phyloP scores from a whole-genome alignment of 257 asterid species.

The Solanum bukasovii region DNA sequence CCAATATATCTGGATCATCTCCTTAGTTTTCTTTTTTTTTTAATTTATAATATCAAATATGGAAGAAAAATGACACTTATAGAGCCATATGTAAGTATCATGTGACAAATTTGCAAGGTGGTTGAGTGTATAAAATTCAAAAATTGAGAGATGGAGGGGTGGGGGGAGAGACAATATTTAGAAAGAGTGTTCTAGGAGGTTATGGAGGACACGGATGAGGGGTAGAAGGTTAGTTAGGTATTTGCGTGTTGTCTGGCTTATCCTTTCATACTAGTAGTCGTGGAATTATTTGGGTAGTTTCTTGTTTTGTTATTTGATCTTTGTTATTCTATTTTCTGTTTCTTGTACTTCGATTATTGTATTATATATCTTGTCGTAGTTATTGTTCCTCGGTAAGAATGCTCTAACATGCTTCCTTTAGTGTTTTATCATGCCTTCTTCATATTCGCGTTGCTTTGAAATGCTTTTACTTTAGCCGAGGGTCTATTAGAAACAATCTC shows the following conservation, averaged over 20 bases:
- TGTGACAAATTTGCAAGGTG: neutral
- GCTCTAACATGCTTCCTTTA: neutral
- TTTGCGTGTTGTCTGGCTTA: neutral
- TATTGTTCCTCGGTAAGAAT: neutral
- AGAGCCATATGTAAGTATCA: neutral
- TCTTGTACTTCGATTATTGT: neutral
- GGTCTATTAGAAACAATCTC: neutral
- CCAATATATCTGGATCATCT: neutral
- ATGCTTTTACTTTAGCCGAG: neutral
- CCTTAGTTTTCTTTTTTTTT: neutral
- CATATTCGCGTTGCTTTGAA: neutral
- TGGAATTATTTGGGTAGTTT: neutral
- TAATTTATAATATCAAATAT: neutral
- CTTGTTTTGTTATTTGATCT: neutral
- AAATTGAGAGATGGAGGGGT: neutral
- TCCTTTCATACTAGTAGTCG: neutral
- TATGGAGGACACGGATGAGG: neutral
- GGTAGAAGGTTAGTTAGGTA: neutral
- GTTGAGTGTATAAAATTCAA: neutral
- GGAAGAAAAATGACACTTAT: neutral
- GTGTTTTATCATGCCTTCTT: neutral
- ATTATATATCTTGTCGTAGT: neutral
- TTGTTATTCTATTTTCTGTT: neutral
- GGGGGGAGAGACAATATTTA: neutral
- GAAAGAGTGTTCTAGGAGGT: neutral